A percentile compares a stretch with the other conserved stretches of the same genome.
Evolutionary conservation across 1,139 yeast species (phyloP).

Genomic region (Blastobotrys niveus): DNA sequence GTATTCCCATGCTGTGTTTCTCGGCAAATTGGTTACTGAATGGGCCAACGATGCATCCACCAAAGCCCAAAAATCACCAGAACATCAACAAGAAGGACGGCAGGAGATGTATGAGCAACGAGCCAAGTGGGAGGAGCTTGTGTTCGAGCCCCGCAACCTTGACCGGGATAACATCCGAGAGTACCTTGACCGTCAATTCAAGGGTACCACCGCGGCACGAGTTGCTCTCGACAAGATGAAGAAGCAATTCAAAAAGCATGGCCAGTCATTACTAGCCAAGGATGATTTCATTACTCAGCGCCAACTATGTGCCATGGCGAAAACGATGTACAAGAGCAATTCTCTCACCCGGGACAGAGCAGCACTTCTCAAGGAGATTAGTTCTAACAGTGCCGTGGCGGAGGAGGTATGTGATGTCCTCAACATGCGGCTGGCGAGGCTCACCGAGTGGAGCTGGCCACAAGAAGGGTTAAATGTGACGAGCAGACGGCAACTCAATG

Average conservation of each 20-base stretch:
- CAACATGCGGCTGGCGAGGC: slow-evolving; percentile 16
- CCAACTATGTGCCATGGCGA: background rate
- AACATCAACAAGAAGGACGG: slow-evolving; percentile 4
- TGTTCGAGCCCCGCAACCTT: slow-evolving; percentile 13
- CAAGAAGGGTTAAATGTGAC: slow-evolving; percentile 13
- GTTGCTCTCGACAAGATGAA: slow-evolving; percentile 12
- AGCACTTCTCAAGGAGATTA: slow-evolving; percentile 14
- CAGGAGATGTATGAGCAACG: slow-evolving; percentile 17
- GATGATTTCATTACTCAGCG: background rate
- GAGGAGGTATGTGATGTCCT: slow-evolving; percentile 20
- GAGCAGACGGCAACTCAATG: slow-evolving; percentile 19
- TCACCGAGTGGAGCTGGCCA: slow-evolving; percentile 20
- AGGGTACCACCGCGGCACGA: slow-evolving; percentile 1
- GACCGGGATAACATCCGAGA: slow-evolving; percentile 10
- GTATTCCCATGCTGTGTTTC: slow-evolving; percentile 18
- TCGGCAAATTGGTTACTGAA: slow-evolving; percentile 18
- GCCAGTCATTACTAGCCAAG: too few relatives aligned
- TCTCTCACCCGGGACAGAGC: slow-evolving; percentile 1
- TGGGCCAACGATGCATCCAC: slow-evolving; percentile 11
- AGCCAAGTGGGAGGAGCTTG: slow-evolving; percentile 17
- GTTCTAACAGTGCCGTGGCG: slow-evolving; percentile 12
- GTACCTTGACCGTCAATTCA: slow-evolving; percentile 17
- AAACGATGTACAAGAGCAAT: background rate
- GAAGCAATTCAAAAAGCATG: slow-evolving; percentile 4
- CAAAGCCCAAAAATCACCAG: slow-evolving; percentile 2